Conservation (phyloP, 179 eudicot genomes). For the Silene noctiflora region DNA sequence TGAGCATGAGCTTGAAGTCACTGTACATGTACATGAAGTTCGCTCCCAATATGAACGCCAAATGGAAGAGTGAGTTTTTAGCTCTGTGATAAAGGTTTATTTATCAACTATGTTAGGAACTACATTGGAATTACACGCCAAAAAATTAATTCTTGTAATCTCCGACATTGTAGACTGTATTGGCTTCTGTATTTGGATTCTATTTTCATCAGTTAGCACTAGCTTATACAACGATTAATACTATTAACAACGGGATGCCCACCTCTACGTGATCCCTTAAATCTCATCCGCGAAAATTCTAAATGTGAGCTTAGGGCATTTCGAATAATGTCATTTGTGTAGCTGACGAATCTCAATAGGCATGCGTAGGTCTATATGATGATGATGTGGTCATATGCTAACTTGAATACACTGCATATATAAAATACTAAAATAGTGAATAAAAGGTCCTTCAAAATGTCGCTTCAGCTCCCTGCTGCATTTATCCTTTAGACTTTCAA, state of each 20-base stretch:
- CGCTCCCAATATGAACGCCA: conserved; percentile 95
- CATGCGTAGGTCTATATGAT: neutral
- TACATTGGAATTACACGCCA: neutral
- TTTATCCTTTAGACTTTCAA: neutral
- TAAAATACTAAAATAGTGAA: neutral
- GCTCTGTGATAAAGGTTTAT: too few species aligned
- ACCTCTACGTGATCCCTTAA: neutral
- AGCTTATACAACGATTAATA: neutral
- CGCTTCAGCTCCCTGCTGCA: neutral
- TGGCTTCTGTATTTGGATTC: neutral
- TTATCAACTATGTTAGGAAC: too few species aligned
- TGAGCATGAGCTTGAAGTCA: conserved; percentile 95
- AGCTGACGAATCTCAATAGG: neutral
- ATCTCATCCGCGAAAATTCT: neutral
- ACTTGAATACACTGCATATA: too few species aligned
- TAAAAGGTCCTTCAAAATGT: neutral
- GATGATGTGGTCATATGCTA: neutral
- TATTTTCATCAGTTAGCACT: neutral
- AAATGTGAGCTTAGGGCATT: neutral
- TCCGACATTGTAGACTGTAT: neutral
- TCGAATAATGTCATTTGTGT: neutral
- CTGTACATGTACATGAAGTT: conserved; percentile 86
- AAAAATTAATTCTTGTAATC: neutral
- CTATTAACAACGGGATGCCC: neutral
- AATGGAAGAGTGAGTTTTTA: conserved; percentile 74